Evolutionary conservation across 1,284 basidiomycete genomes (phyloP), one percentile per base, ranked within the genome.

Genomic region (Microbotryum lychnidis-dioicae): DNA sequence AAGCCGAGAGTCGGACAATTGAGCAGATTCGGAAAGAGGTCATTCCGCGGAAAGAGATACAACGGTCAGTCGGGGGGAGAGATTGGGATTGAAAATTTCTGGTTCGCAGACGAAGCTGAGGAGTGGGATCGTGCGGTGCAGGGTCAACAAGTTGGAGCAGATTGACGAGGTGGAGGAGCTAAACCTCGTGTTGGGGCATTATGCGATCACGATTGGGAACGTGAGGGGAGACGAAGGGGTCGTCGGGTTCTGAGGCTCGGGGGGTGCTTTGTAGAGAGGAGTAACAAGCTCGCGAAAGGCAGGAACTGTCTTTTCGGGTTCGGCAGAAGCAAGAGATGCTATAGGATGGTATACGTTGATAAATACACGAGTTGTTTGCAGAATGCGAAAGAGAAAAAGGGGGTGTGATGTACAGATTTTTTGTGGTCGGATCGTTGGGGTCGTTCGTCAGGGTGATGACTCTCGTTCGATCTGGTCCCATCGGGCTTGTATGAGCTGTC

Each of bases 111-210:
- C 12, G 16, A 42, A 31, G 31, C 21, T 42, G 16, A 31, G 18
- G 21, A 33, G 31, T 51, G 7, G 4, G 20, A 27, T 56, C 50
- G 20, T 37, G 56, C 53, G 42, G 14, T 18, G 45, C 69, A 90
- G 89, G 64, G 86, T 91, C 70, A 81, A 85, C 1, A 79, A 77
- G 60, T 77, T 93, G 9, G 91, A 94, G 73, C 81, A 87, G 74
- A 80, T 96, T 8, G 92, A 97, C 71, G 92, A 96, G 75, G 79
- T 91, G 16, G 92, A 97, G 74, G 91, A 97, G 75, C 80, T 96
- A 21, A 86, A 91, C 56, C 81, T 97, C 3, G 87, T 96, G 2
- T 77, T 94, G 42, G 80, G 80, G 5, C 91, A 96, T 73, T 96
- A 96, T 75, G 87, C 86, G 18, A 82, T 96, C 37, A 50, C 53